phyloP scores from a whole-genome alignment of 2,329 filamentous ascomycete species.

The Anthostomella pinea region DNA sequence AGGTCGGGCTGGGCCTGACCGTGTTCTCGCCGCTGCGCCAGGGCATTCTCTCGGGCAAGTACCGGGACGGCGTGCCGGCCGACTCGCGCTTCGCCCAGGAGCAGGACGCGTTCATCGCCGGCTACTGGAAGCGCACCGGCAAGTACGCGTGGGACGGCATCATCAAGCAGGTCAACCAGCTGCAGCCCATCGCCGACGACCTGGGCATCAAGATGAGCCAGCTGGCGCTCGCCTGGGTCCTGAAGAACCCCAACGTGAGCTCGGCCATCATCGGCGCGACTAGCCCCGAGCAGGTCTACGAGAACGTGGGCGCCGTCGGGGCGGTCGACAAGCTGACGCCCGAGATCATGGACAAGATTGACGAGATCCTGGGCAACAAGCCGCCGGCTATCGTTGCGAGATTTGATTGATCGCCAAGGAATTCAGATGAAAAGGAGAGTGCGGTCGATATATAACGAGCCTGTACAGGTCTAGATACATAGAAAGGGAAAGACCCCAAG shows the following conservation, averaged over 20 bases:
- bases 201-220: constrained; percentile 56
- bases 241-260: constrained; percentile 60
- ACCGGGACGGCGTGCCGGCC: constrained; percentile 55
- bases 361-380: constrained; percentile 57
- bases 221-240: constrained; percentile 60
- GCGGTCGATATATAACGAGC: too few species aligned
- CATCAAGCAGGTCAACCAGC: constrained; percentile 57
- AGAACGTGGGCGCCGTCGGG: constrained; percentile 54
- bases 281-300: constrained; percentile 55
- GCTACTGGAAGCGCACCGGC: constrained; percentile 49
- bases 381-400: constrained; percentile 41
- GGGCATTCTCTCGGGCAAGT: constrained; percentile 65
- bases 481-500: too few species aligned
- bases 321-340: constrained; percentile 55
- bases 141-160: constrained; percentile 53
- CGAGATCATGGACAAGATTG: constrained; percentile 58
- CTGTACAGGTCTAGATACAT: too few species aligned
- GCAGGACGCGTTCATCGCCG: constrained; percentile 54
- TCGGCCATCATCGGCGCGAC: constrained; percentile 61
- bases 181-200: constrained; percentile 62
- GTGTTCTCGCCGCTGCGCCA: constrained; percentile 59
- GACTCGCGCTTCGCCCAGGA: constrained; percentile 42
- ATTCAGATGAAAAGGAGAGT: too few species aligned
- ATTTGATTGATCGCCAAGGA: too few species aligned
- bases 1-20: constrained; percentile 59